Base-by-base conservation (phyloP, 257 asterid species). In the Solanum megistacrolobum region DNA sequence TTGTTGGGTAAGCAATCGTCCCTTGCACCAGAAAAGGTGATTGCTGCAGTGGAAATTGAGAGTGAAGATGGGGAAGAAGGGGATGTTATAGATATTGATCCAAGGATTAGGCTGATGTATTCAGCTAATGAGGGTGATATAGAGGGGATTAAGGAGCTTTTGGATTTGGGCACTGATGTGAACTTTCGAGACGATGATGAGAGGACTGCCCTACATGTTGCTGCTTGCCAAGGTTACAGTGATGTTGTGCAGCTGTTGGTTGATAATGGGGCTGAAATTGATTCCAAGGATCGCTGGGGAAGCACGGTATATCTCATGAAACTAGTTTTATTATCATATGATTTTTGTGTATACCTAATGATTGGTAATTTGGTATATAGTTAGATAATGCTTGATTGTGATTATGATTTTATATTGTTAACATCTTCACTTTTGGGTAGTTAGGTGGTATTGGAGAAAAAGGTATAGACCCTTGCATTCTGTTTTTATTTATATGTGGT, bases 221-320 rank as follows among this genome's bases (percentile, higher is more conserved):
- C 98, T 4, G 98, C 99, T n/a, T 97, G 99, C 93, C 99, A 97
- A 92, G 99, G 99, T 5, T 91, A 92, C 72, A 90, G 86, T 83
- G 98, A 94, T 71, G 98, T 97, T 38, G 96, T 92, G 27, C 85
- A 89, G 86, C 78, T 94, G 83, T 89, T 97, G 94, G 91, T 97
- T 18, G 90, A 93, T 7, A 93, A 90, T 18, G 94, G 95, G 48
- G 98, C 98, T 2, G 86, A 90, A 23, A 92, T 93, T 20, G 97
- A 95, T 88, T 89, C 94, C 48, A 78, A 88, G 83, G 99, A 97
- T 91, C 98, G 98, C 13, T 96, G 99, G 99, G 98, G 98, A 88
- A 97, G 99, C 94, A 93, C 98, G 99, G 99, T 97, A 97, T 91
- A 23, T 6, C 76, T 58, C 32, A 48, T 27, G 9, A 39, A 84